Evolutionary conservation across 768 basidiomycete species (phyloP).

Genomic region (Auricularia heimuer): DNA sequence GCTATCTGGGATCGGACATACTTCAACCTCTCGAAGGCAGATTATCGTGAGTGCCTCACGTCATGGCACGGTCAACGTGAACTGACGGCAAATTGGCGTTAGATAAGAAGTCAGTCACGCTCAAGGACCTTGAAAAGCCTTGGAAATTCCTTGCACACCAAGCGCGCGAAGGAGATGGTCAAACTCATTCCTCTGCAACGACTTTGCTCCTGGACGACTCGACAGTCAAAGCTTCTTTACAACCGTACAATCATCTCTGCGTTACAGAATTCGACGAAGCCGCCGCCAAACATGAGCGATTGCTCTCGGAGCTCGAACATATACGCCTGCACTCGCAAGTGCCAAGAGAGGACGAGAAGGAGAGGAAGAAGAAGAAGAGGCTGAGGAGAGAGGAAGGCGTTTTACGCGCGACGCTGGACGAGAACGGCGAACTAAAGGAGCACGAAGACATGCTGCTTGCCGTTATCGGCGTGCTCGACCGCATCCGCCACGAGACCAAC

Average conservation of each 20-base stretch:
- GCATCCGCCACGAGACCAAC: conserved; percentile 46
- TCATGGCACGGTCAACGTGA: neutral
- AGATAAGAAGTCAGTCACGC: conserved; percentile 33
- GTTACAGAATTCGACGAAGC: conserved; percentile 53
- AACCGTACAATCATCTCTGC: conserved; percentile 77
- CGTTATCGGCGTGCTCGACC: conserved; percentile 56
- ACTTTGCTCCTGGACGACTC: conserved; percentile 47
- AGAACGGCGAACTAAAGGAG: neutral
- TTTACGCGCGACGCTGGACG: neutral
- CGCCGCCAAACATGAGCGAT: neutral
- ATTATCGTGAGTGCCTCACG: conserved; percentile 52
- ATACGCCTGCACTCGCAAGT: neutral
- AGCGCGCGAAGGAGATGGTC: neutral
- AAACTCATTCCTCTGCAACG: conserved; percentile 32
- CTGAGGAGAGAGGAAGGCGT: neutral
- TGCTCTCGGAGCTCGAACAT: neutral
- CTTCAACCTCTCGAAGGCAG: conserved; percentile 47
- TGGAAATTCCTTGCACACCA: conserved; percentile 39
- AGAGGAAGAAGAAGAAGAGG: neutral
- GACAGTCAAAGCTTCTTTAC: conserved; percentile 45
- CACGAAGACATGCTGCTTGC: conserved; percentile 47
- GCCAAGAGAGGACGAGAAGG: neutral
- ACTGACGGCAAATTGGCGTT: conserved; percentile 10
- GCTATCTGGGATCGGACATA: conserved; percentile 77
- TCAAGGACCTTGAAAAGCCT: conserved; percentile 65